Evolutionary conservation across 495 filamentous ascomycete species (phyloP).

Genomic region (Podospora pseudocomata): DNA sequence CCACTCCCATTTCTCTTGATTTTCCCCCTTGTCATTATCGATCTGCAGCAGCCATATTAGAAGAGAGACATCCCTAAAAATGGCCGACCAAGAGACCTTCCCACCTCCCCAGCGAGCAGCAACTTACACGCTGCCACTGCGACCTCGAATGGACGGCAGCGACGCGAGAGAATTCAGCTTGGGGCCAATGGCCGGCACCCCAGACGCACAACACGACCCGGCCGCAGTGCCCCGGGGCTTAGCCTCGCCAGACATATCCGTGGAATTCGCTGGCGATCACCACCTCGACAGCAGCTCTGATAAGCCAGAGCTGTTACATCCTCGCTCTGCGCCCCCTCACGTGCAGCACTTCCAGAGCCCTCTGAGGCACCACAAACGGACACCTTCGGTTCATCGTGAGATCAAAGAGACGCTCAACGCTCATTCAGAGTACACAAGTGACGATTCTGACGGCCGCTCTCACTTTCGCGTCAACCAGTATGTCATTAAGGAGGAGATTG

Average conservation of each 20-base stretch:
- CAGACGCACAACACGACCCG: constrained; percentile 6
- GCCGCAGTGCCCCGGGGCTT: constrained; percentile 25
- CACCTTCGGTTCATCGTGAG: constrained; percentile 64
- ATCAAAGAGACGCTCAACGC: constrained; percentile 95
- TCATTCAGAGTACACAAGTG: constrained; percentile 78
- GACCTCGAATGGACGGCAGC: constrained; percentile 13
- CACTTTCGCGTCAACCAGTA: constrained; percentile 93
- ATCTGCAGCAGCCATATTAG: background rate
- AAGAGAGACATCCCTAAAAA: background rate
- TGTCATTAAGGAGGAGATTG: constrained; percentile 90
- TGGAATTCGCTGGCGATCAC: constrained; percentile 38
- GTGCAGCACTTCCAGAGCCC: constrained; percentile 55
- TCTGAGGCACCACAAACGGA: constrained; percentile 69
- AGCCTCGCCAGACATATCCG: constrained; percentile 38
- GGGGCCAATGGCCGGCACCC: constrained; percentile 15
- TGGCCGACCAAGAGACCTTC: constrained; percentile 13
- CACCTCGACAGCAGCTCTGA: constrained; percentile 2
- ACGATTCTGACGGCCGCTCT: constrained; percentile 69
- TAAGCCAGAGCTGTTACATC: constrained; percentile 23
- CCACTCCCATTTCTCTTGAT: background rate
- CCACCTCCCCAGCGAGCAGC: background rate
- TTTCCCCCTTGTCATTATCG: background rate
- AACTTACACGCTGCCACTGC: constrained; percentile 21
- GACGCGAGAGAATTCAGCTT: background rate
- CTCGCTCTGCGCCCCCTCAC: constrained; percentile 37